Conservation (phyloP, 2,329 filamentous ascomycete species). For the Fusarium veterinarium region DNA sequence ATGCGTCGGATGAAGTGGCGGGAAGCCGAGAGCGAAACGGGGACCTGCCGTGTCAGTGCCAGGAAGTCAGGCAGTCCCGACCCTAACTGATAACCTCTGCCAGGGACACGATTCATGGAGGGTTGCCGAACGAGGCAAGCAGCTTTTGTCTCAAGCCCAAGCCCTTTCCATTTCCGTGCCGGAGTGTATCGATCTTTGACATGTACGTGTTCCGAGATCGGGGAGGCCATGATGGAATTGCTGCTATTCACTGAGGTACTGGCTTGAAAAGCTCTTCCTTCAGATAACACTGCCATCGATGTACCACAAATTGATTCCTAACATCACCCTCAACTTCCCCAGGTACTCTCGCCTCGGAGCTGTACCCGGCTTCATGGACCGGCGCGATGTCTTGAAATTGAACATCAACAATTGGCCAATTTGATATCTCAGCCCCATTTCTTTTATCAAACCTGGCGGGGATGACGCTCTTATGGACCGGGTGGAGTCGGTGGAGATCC, state of each 20-base stretch:
- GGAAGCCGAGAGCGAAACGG: constrained; percentile 26
- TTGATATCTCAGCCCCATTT: constrained; percentile 13
- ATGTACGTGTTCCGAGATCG: not conserved
- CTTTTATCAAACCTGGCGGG: constrained; percentile 21
- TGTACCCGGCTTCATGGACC: constrained; percentile 24
- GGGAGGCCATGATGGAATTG: not conserved
- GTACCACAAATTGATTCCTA: constrained; percentile 11
- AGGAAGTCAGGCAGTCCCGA: constrained; percentile 10
- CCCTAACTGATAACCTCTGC: constrained; percentile 20
- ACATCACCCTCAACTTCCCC: constrained; percentile 13
- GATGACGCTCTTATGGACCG: constrained; percentile 30
- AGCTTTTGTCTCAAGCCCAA: not conserved
- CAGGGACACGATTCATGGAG: constrained; percentile 35
- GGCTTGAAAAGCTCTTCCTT: not conserved
- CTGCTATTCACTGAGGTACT: not conserved
- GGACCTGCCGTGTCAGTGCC: constrained; percentile 28
- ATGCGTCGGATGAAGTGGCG: constrained; percentile 31
- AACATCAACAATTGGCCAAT: constrained; percentile 30
- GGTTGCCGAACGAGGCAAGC: constrained; percentile 23
- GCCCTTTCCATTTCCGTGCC: not conserved
- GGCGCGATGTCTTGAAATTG: constrained; percentile 39
- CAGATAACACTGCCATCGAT: not conserved
- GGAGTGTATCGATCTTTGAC: not conserved
- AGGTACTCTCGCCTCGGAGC: constrained; percentile 21
- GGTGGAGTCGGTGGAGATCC: constrained; percentile 32